Evolutionary conservation across 371 early-diverging fungal genomes (phyloP), one percentile per base, ranked within the genome.

Genomic region (Mucor piriformis): DNA sequence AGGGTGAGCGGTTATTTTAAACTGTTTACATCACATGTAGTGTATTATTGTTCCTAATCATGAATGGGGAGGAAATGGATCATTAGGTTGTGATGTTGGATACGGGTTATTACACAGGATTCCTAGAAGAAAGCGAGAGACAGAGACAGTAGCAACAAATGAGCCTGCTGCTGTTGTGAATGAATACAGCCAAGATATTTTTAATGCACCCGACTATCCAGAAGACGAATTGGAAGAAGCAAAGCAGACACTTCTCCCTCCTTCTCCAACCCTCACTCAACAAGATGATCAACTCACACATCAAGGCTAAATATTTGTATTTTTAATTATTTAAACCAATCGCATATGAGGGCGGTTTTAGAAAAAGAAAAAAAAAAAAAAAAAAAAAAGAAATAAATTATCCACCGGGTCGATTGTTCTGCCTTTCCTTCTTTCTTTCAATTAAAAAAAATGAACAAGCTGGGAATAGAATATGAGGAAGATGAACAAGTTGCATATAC

Each of bases 1-100:
- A 13, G n/a, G n/a, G n/a, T n/a, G n/a, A n/a, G n/a, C n/a, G n/a
- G n/a, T n/a, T n/a, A n/a, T 37, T 13, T 12, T 37, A 37, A 38
- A 15, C 11, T 38, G 38, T n/a, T 38, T n/a, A 16, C 6, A 38
- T 40, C 12, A 13, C 6, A 3, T n/a, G 21, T 55, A 78, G 80
- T 84, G 83, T 46, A 82, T 86, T 25, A 87, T 88, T 59, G 74
- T 86, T 25, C 87, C 89, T 15, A 86, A 85, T 62, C 77, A 81
- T 56, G 86, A 84, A 55, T 88, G 89, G 89, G 89, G 89, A 37
- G 89, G 89, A 20, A 74, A 79, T 54, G 89, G 89, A 1, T 76
- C 83, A 6, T 57, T 88, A 12, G 89, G 89, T 10, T 88, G 89
- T 58, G 89, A 86, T 62, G 86, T 88, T 3, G 89, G 86, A 20